Evolutionary conservation across 192 early-diverging fungal genomes (phyloP), one percentile per base, ranked within the genome.

Genomic region (Entophlyctis luteolus): DNA sequence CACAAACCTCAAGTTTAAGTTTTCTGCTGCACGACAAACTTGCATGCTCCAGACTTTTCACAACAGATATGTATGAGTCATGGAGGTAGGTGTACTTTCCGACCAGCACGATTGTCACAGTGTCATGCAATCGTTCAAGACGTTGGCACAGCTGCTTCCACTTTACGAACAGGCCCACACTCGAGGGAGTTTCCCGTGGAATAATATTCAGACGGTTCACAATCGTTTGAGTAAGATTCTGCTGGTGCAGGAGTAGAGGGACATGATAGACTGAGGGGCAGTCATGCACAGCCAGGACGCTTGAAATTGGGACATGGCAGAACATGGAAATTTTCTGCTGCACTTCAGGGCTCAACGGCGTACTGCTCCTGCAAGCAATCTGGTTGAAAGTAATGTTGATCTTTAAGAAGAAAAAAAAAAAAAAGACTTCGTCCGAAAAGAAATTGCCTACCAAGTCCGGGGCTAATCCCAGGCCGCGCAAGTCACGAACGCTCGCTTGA

Each of bases 71-170:
- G 72, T 99, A 98, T 27, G 93, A 92, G 76, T 98, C 96, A 47
- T 95, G 91, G 62, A 98, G 84, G 67, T 93, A 80, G 36, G 94
- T 98, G 81, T 98, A 98, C 79, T 98, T 98, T 66, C 95, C 95
- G 27, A 98, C 93, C 33, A 99, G 71, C 10, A 87, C 92, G 68
- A 99, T 98, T 6, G 85, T 90, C 56, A 93, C 91, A 25, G 72
- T 72, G 48, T 97, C 92, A 53, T 91, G 84, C 31, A 91, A 81
- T 62, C 89, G 88, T 25, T 88, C 88, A 48, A 90, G 83, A 14
- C 89, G 75, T 27, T 72, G 73, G 42, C 90, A 87, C 71, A 96
- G 81, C 72, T 91, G 80, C 70, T 83, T 88, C 96, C 96, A 99
- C 77, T 93, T 87, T 25, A 73, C 68, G 84, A 90, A 91, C 65